Evolutionary conservation across 345 rosid genomes (phyloP).

Genomic region (Leavenworthia alabamica): DNA sequence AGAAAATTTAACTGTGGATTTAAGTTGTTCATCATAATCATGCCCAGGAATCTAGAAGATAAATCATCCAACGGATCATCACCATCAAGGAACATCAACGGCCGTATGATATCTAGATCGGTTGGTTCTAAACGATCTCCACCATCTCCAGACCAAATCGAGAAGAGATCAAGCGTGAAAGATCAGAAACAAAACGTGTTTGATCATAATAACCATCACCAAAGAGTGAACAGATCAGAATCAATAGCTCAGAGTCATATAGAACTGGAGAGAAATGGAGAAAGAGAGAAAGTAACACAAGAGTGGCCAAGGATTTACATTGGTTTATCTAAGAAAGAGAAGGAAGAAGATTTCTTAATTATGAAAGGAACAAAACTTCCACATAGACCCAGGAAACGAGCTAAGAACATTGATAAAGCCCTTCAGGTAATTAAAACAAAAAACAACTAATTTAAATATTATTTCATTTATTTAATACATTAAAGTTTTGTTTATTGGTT

Average conservation of each 20-base stretch:
- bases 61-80: conserved; percentile 46
- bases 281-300: conserved; percentile 31
- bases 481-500: neutral
- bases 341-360: conserved; percentile 63
- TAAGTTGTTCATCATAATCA: conserved; percentile 10
- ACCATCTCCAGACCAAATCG: conserved; percentile 42
- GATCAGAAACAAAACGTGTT: conserved; percentile 44
- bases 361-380: conserved; percentile 73
- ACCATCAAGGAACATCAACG: conserved; percentile 36
- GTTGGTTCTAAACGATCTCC: conserved; percentile 40
- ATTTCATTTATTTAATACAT: neutral
- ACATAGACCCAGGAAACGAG: conserved; percentile 59
- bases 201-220: conserved; percentile 10
- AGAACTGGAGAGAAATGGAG: conserved; percentile 22
- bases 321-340: conserved; percentile 53
- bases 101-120: conserved; percentile 49
- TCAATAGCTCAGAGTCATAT: conserved; percentile 28
- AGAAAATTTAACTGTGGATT: conserved; percentile 20
- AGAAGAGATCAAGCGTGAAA: conserved; percentile 35
- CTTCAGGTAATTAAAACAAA: conserved; percentile 49
- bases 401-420: conserved; percentile 57
- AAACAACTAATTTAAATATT: neutral
- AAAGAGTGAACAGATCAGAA: conserved; percentile 33
- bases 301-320: conserved; percentile 60
- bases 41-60: conserved; percentile 60